Evolutionary conservation across 495 filamentous ascomycete genomes (phyloP), one percentile per base, ranked within the genome.

Genomic region (Chaetomium cochliodes): DNA sequence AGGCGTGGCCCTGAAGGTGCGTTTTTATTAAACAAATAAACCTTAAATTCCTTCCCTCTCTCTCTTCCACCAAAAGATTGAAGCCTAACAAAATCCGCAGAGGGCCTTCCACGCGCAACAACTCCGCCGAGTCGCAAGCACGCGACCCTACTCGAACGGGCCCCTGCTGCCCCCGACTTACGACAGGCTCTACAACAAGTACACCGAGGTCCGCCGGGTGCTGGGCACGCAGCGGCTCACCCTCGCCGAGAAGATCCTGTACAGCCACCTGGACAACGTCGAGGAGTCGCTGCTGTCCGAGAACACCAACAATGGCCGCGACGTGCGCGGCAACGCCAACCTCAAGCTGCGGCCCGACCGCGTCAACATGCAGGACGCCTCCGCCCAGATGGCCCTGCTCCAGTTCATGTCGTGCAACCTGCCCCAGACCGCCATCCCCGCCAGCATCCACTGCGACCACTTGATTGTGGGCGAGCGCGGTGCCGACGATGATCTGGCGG

Each of bases 301-400:
- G 8, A 87, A 87, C 70, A 93, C 90, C 50, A 80, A 89, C 70
- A 92, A 93, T 84, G 92, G 92, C 69, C 81, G 83, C 26, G 79
- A 85, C 70, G 88, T 98, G 64, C 86, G 94, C 52, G 94, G 93
- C 64, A 87, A 85, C 68, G 94, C 93, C 61, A 96, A 93, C 77
- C 83, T 98, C 77, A 97, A 97, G 82, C 88, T 98, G 78, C 97
- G 97, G 80, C 94, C 96, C 4, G 94, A 98, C 74, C 83, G 94
- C 58, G 94, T 98, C 62, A 96, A 96, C 51, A 98, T 98, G 94
- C 94, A 98, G 76, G 94, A 98, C 84, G 94, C 94, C 33, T 96
- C 92, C 1, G 94, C 94, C 18, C 94, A 98, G 78, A 98, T 98
- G 94, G 94, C 94, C 15, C 78, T 98, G 63, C 79, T 98, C 54